Evolutionary conservation across 2,329 filamentous ascomycete genomes (phyloP), one percentile per base, ranked within the genome.

Genomic region (Magnaporthiopsis incrustans): DNA sequence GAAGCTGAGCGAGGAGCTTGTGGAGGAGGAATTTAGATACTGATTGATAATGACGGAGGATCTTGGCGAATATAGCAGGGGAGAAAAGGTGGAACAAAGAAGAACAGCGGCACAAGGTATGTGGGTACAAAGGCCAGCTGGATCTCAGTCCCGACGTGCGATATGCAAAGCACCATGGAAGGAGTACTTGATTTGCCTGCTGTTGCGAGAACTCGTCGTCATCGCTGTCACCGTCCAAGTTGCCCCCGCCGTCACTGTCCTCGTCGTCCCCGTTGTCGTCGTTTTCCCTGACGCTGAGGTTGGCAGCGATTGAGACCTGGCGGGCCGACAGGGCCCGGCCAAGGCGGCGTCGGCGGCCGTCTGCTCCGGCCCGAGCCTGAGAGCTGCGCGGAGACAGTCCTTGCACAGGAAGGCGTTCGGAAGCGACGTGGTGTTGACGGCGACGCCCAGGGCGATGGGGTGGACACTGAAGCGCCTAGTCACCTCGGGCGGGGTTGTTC

Each of bases 341-440:
- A 77, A 76, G 59, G 71, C 73, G 7, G 70, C 70, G 12, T 69
- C 67, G 2, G 67, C 68, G 0, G 64, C 66, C 2, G 71, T 67
- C 5, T 65, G 68, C 6, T 67, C 70, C 0, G 72, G 68, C 0
- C 68, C 69, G 6, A 75, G 70, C 0, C 74, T 74, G 1, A 74
- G 63, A 4, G 67, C 63, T 0, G 70, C 65, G 60, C 71, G 70
- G 11, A 77, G 68, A 60, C 75, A 77, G 14, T 71, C 70, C 59
- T 76, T 72, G 70, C 78, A 81, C 7, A 81, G 71, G 69, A 81
- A 81, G 1, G 79, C 81, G 68, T 78, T 80, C 0, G 76, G 75
- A 62, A 79, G 75, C 65, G 76, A 75, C 0, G 77, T 77, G 60
- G 67, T 70, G 70, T 79, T 81, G 64, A 78, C 74, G 38, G 72